These are phyloP conservation scores for Calycina herbarum DNA, from an alignment of 2,329 filamentous ascomycete genomes.

Conservation along the genomic window DNA sequence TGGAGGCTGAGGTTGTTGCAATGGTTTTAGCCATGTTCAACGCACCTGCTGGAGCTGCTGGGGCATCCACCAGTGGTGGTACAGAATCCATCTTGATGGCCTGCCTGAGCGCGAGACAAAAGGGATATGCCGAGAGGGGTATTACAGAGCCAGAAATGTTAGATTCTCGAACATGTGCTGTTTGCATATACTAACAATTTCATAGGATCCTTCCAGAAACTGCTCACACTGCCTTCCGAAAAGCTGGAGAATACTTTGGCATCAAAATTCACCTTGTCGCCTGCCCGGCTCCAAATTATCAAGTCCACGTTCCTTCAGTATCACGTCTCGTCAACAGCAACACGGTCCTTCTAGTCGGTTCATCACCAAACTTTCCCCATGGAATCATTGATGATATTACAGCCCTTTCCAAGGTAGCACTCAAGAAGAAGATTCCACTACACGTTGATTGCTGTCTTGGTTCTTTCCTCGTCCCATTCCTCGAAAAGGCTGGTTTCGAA, in stretches of 20 bases:
- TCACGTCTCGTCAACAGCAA: slow-evolving; percentile 89
- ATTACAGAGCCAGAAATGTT: slow-evolving; percentile 95
- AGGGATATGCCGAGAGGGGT: slow-evolving; percentile 80
- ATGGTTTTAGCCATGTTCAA: slow-evolving; percentile 94
- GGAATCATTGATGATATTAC: slow-evolving; percentile 96
- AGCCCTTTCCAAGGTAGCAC: slow-evolving; percentile 77
- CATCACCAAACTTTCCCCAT: slow-evolving; percentile 96
- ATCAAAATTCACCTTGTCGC: slow-evolving; percentile 90
- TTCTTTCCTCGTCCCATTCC: slow-evolving; percentile 89
- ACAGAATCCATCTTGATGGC: slow-evolving; percentile 98
- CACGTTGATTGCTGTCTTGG: slow-evolving; percentile 98
- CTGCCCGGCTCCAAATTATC: slow-evolving; percentile 82
- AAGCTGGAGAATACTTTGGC: slow-evolving; percentile 92
- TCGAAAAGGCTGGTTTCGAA: slow-evolving; percentile 91
- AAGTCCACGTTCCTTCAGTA: slow-evolving; percentile 77
- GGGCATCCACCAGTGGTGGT: slow-evolving; percentile 87
- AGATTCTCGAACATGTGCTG: neutral
- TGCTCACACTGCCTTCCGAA: slow-evolving; percentile 93
- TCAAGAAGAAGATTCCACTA: slow-evolving; percentile 77
- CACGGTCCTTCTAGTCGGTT: slow-evolving; percentile 89
- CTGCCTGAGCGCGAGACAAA: slow-evolving; percentile 84
- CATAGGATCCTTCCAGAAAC: slow-evolving; percentile 87
- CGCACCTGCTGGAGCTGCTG: slow-evolving; percentile 79
- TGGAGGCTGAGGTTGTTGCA: slow-evolving; percentile 96
- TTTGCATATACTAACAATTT: slow-evolving; percentile 20